These are phyloP conservation scores for Solanum tarijense DNA, from an alignment of 257 asterid species.

Conservation along the genomic window DNA sequence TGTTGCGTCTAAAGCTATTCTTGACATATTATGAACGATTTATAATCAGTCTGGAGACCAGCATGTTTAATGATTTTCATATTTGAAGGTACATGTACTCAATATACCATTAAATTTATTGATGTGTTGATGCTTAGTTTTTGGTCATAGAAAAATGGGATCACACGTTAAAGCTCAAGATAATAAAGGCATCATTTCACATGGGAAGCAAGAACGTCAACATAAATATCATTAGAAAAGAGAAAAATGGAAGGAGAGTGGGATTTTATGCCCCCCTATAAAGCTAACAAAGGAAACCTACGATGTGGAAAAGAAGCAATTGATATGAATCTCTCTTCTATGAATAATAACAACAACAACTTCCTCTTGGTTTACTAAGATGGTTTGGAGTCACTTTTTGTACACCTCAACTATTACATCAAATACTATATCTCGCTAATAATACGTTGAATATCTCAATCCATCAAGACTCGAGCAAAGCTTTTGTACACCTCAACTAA, in stretches of 20 bases:
- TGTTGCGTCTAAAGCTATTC: neutral
- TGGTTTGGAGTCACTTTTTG: neutral
- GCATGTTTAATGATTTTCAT: neutral
- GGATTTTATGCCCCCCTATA: neutral
- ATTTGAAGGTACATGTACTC: neutral
- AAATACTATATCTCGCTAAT: too few species aligned
- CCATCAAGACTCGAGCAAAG: neutral
- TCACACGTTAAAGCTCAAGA: neutral
- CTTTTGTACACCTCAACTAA: neutral
- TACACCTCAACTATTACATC: neutral
- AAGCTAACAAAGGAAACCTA: neutral
- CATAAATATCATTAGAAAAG: neutral
- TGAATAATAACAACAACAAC: neutral
- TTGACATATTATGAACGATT: neutral
- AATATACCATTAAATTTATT: neutral
- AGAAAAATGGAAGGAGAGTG: neutral
- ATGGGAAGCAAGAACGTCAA: neutral
- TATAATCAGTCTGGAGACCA: neutral
- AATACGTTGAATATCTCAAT: neutral
- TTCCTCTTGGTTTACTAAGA: neutral
- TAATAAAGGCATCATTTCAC: neutral
- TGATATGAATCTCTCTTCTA: neutral
- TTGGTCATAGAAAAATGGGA: neutral
- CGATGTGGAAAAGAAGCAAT: neutral
- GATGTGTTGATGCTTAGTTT: neutral